Conservation (phyloP, 75 land plant species). For the Isoetes taiwanensis region DNA sequence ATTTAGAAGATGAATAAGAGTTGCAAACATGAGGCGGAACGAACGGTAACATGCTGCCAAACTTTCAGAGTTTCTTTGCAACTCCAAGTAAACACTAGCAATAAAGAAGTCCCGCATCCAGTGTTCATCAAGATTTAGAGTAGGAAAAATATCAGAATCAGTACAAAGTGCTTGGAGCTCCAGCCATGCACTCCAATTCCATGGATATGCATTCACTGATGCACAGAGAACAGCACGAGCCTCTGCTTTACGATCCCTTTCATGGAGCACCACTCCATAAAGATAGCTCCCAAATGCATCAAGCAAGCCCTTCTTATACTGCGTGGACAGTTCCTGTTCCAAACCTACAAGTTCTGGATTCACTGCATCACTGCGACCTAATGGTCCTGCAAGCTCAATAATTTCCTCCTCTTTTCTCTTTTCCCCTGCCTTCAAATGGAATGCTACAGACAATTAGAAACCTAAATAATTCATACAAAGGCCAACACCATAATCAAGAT, state of each 20-base stretch:
- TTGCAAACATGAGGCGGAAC: too few relatives aligned
- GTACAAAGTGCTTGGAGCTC: conserved; percentile 85
- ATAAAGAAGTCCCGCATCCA: conserved; percentile 99
- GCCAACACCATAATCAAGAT: too few relatives aligned
- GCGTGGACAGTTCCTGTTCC: conserved; percentile 58
- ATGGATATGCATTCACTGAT: conserved; percentile 85
- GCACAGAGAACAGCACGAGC: conserved; percentile 62
- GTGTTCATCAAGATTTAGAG: conserved; percentile 61
- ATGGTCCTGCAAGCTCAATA: conserved; percentile 75
- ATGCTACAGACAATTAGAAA: too few relatives aligned
- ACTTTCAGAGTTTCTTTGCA: conserved; percentile 66
- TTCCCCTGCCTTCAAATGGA: conserved; percentile 71
- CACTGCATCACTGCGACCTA: conserved; percentile 62
- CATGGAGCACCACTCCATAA: conserved; percentile 77
- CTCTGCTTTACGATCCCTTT: conserved; percentile 54
- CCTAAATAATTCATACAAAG: too few relatives aligned
- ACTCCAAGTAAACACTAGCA: conserved; percentile 72
- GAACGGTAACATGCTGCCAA: too few relatives aligned
- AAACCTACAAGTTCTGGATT: conserved; percentile 59
- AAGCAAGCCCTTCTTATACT: conserved; percentile 35
- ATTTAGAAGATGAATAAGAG: too few relatives aligned
- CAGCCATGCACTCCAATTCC: conserved; percentile 99
- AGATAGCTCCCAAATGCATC: conserved; percentile 87
- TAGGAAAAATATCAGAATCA: conserved; percentile 43
- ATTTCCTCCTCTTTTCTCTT: conserved; percentile 95